Percentiles rank a stretch among this genome's conserved stretches.
Conservation (phyloP, 2,329 filamentous ascomycete genomes). For the Colletotrichum viniferum region DNA sequence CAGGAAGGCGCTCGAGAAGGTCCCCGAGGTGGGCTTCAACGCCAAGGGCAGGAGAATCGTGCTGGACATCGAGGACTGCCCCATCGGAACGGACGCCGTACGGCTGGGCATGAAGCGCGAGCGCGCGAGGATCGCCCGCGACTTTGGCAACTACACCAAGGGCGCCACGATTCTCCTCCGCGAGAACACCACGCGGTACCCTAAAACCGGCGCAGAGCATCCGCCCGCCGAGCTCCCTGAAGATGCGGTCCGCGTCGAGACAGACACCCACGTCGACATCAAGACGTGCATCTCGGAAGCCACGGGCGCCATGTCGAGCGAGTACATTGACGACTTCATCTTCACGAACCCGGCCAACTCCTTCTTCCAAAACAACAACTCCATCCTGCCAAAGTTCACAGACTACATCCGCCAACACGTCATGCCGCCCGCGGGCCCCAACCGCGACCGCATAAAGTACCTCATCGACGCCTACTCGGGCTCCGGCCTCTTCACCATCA, state of each 20-base stretch:
- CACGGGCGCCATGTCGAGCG: slow-evolving; percentile 79
- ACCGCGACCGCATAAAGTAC: slow-evolving; percentile 67
- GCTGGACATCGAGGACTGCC: slow-evolving; percentile 96
- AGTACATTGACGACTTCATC: slow-evolving; percentile 84
- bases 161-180: slow-evolving; percentile 90
- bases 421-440: slow-evolving; percentile 53
- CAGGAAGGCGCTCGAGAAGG: slow-evolving; percentile 54
- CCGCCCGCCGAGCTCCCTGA: slow-evolving; percentile 36
- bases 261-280: slow-evolving; percentile 69
- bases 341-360: slow-evolving; percentile 92
- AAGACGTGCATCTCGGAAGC: slow-evolving; percentile 89
- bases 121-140: slow-evolving; percentile 73
- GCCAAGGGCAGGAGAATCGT: slow-evolving; percentile 79
- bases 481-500: slow-evolving; percentile 96
- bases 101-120: slow-evolving; percentile 80
- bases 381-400: slow-evolving; percentile 87
- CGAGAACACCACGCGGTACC: slow-evolving; percentile 77
- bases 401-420: slow-evolving; percentile 84
- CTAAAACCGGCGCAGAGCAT: slow-evolving; percentile 45
- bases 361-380: slow-evolving; percentile 99
- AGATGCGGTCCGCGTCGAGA: slow-evolving; percentile 54
- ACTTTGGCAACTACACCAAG: slow-evolving; percentile 73
- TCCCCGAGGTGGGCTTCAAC: slow-evolving; percentile 90
- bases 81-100: slow-evolving; percentile 88
- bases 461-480: slow-evolving; percentile 98